Conservation (phyloP, 2,329 filamentous ascomycete species). For the Aspergillus caelatus region DNA sequence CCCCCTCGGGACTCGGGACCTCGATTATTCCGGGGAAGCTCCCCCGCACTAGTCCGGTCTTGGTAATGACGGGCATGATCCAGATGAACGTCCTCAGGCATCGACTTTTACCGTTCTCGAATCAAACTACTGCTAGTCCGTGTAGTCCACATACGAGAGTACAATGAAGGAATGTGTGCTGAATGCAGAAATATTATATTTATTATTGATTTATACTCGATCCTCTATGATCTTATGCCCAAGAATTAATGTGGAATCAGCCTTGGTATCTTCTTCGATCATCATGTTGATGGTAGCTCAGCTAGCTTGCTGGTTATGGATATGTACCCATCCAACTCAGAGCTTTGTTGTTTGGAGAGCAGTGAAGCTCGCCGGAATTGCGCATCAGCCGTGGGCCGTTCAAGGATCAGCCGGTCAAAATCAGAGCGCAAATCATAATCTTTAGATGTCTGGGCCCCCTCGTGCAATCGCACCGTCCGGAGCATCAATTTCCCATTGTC, state of each 20-base stretch:
- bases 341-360: conserved; percentile 16
- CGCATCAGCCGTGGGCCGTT: conserved; percentile 15
- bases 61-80: not conserved
- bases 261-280: not conserved
- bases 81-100: not conserved
- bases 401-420: conserved; percentile 32
- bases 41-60: conserved; percentile 12
- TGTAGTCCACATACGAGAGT: not conserved
- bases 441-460: conserved; percentile 25
- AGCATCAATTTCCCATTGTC: conserved; percentile 30
- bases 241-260: not conserved
- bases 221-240: not conserved
- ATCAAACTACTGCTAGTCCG: not conserved
- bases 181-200: not conserved
- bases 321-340: conserved; percentile 16
- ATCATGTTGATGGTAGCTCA: conserved; percentile 20
- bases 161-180: not conserved
- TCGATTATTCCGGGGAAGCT: not conserved
- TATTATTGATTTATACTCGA: not conserved
- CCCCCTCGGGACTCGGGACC: conserved; percentile 10
- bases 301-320: conserved; percentile 18
- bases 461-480: conserved; percentile 29
- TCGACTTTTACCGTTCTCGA: not conserved
- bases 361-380: conserved; percentile 20
- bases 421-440: conserved; percentile 37